Conservation (phyloP, 2,329 filamentous ascomycete species). For the Fusarium protoensiforme region DNA sequence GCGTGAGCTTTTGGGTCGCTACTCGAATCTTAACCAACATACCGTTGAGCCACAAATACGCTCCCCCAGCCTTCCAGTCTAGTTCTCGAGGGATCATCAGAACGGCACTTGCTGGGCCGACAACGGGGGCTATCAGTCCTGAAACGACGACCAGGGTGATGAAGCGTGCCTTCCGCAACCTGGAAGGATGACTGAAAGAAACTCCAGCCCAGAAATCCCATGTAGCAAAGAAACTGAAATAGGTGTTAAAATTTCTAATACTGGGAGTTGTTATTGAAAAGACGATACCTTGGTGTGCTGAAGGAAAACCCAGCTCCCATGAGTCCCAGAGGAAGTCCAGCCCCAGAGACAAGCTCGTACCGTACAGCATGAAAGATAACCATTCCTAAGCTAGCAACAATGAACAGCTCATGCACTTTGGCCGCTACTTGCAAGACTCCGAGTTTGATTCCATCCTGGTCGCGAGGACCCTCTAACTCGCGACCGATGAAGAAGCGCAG, state of each 20-base stretch:
- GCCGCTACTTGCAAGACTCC: background rate
- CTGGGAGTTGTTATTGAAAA: too few relatives aligned
- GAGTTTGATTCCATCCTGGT: background rate
- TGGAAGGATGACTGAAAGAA: too few relatives aligned
- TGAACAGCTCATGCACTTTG: background rate
- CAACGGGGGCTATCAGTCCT: background rate
- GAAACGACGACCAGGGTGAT: background rate
- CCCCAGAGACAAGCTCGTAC: background rate
- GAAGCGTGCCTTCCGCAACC: background rate
- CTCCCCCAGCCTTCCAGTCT: background rate
- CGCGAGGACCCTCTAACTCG: background rate
- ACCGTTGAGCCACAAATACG: background rate
- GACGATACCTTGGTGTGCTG: too few relatives aligned
- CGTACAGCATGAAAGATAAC: background rate
- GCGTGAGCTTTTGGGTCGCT: too few relatives aligned
- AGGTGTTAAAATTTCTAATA: too few relatives aligned
- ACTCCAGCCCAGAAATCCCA: too few relatives aligned
- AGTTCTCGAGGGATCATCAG: background rate
- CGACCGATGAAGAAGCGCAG: background rate
- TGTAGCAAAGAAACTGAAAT: too few relatives aligned
- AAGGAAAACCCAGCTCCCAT: background rate
- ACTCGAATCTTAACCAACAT: too few relatives aligned
- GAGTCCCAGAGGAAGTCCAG: background rate
- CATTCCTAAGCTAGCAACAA: background rate
- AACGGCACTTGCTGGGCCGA: background rate